These are phyloP conservation scores for Lizanozyma gosingica DNA, from an alignment of 1,139 yeast genomes.

Conservation along the genomic window DNA sequence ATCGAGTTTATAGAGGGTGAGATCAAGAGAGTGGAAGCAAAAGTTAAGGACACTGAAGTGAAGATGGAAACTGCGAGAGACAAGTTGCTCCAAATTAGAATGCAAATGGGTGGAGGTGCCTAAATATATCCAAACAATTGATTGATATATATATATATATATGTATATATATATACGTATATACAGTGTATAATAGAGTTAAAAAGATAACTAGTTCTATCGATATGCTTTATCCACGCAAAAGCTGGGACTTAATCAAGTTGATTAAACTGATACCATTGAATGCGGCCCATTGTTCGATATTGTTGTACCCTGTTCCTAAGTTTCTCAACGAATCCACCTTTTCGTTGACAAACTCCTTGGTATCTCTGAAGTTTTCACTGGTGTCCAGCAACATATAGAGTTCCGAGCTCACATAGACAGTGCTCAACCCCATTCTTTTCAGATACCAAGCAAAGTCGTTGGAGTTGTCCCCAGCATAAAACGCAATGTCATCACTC, in stretches of 20 bases:
- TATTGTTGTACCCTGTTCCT: constrained; percentile 52
- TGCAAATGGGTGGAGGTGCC: constrained; percentile 12
- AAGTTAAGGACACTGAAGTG: constrained; percentile 44
- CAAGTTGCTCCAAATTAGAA: constrained; percentile 36
- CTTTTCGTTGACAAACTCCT: constrained; percentile 55
- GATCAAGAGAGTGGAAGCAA: constrained; percentile 58
- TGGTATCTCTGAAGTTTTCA: constrained; percentile 43
- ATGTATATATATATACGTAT: constrained; percentile 1
- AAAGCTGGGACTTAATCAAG: constrained; percentile 59
- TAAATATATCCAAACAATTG: neutral
- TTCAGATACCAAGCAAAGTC: constrained; percentile 94
- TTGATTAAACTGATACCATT: constrained; percentile 60
- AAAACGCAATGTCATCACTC: constrained; percentile 75
- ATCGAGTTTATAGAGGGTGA: constrained; percentile 78
- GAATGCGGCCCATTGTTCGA: constrained; percentile 71
- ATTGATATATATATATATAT: neutral
- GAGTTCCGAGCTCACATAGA: constrained; percentile 67
- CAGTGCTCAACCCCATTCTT: constrained; percentile 57
- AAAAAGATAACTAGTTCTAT: too few species aligned
- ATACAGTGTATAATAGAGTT: too few species aligned
- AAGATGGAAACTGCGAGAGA: constrained; percentile 41
- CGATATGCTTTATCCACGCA: constrained; percentile 45
- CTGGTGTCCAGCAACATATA: constrained; percentile 78
- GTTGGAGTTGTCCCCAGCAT: constrained; percentile 73
- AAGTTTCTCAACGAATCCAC: constrained; percentile 44